A percentile compares a stretch with the other conserved stretches of the same genome.
phyloP scores from a whole-genome alignment of 164 flowering plant genomes.

The Vitis riparia region DNA sequence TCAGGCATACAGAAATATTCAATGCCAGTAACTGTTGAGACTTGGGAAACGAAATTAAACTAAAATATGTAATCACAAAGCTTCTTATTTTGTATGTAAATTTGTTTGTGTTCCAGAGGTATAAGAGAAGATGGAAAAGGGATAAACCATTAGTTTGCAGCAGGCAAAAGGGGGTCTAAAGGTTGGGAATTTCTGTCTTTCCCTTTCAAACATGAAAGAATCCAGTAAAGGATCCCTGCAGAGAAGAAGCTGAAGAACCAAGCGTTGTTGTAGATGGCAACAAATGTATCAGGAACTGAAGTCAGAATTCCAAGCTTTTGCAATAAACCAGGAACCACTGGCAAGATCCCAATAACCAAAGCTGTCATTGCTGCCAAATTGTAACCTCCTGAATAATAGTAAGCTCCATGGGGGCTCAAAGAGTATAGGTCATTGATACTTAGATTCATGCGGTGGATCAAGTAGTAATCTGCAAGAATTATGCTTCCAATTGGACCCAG shows the following conservation, averaged over 20 bases:
- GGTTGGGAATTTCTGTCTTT: slow-evolving; percentile 14
- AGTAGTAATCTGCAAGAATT: slow-evolving; percentile 68
- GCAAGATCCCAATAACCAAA: slow-evolving; percentile 66
- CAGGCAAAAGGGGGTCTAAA: slow-evolving; percentile 43
- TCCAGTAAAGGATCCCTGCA: slow-evolving; percentile 60
- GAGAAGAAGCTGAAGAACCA: slow-evolving; percentile 84
- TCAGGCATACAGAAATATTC: no score
- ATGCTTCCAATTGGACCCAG: slow-evolving; percentile 93
- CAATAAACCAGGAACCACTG: slow-evolving; percentile 85
- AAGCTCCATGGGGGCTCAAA: slow-evolving; percentile 49
- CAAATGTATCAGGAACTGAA: slow-evolving; percentile 34
- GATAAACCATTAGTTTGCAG: slow-evolving; percentile 6
- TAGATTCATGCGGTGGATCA: slow-evolving; percentile 43
- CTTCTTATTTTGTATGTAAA: no score
- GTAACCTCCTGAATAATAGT: slow-evolving; percentile 70
- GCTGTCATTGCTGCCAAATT: slow-evolving; percentile 70
- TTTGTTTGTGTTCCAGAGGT: background rate
- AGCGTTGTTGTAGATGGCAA: slow-evolving; percentile 66
- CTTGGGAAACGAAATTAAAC: no score
- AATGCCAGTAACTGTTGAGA: no score
- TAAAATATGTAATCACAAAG: no score
- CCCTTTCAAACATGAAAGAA: slow-evolving; percentile 35
- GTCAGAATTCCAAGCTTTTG: slow-evolving; percentile 60
- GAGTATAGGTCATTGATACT: slow-evolving; percentile 59
- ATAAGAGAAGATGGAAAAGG: background rate